Evolutionary conservation across 768 basidiomycete genomes (phyloP), one percentile per base, ranked within the genome.

Genomic region (Psilocybe cyanescens): DNA sequence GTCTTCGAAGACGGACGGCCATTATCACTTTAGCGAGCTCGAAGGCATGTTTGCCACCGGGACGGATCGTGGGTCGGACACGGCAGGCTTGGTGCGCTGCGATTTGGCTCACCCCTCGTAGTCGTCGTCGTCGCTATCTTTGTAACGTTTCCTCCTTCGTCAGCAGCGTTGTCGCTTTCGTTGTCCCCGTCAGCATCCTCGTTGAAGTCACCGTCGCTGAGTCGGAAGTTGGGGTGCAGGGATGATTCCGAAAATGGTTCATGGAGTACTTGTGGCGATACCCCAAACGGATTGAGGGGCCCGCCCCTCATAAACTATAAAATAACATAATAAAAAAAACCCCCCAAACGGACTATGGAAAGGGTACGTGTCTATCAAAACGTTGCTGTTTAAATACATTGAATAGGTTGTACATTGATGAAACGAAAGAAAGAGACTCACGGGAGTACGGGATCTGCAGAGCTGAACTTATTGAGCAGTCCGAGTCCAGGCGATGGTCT

Each of bases 1-100:
- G 57, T 31, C 65, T 46, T 57, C 46, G 50, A 47, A 14, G n/a
- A 31, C 30, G 8, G 17, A 45, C 19, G 53, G 55, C 14, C 19
- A 31, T 8, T 31, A 3, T 11, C 51, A 31, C 30, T 53, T 53
- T 14, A 17, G 17, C 12, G 51, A 33, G n/a, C 29, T 6, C 4
- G 29, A 8, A 12, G 49, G 29, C 33, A 35, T 35, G 11, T 35
- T 35, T 7, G 33, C 6, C 6, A 35, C 6, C 7, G 33, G 33
- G 7, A 35, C 11, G 11, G 33, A 7, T 35, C 33, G 33, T 7
- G 1, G 33, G 11, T 35, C 11, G 33, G 33, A 35, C 33, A 35
- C 8, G 14, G 41, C 7, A 44, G 37, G 8, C 37, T 39, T 39
- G 8, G 37, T 8, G 8, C 14, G 41, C 7, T 12, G 8, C n/a